phyloP scores from a whole-genome alignment of 768 basidiomycete genomes.

The Trametes punicea region DNA sequence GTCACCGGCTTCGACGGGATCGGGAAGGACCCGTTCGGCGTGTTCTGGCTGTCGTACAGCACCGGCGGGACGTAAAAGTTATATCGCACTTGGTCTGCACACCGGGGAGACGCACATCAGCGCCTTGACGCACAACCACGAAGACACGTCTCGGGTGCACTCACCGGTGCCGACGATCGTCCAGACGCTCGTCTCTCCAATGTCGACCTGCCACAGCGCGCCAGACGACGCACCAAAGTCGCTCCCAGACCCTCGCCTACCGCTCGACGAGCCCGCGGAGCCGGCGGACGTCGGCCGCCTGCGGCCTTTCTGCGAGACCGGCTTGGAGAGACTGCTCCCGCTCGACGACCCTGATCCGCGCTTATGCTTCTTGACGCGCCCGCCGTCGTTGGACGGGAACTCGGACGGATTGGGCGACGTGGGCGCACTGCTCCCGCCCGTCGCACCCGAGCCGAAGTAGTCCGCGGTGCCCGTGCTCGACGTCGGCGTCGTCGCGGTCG shows the following conservation, averaged over 20 bases:
- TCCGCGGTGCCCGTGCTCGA: conserved; percentile 44
- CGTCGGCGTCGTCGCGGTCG: conserved; percentile 56
- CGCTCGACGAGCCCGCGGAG: conserved; percentile 39
- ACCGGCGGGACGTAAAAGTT: conserved; percentile 90
- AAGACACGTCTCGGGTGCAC: conserved; percentile 24
- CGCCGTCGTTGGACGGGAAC: conserved; percentile 77
- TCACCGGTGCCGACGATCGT: conserved; percentile 89
- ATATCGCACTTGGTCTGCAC: conserved; percentile 82
- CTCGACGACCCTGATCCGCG: conserved; percentile 75
- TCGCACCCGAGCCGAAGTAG: conserved; percentile 55
- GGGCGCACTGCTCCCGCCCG: conserved; percentile 58
- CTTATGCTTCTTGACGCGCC: conserved; percentile 76
- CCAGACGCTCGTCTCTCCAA: conserved; percentile 93
- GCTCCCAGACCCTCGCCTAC: conserved; percentile 61
- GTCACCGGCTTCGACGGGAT: conserved; percentile 81
- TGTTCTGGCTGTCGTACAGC: conserved; percentile 75
- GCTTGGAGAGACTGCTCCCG: conserved; percentile 53
- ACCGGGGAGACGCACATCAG: conserved; percentile 6
- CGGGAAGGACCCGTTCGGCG: conserved; percentile 65
- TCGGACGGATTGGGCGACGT: conserved; percentile 65
- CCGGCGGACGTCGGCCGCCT: conserved; percentile 73
- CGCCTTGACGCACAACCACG: background rate
- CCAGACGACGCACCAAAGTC: conserved; percentile 72
- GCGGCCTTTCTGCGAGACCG: conserved; percentile 54
- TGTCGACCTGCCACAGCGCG: conserved; percentile 85